Evolutionary conservation across 495 filamentous ascomycete species (phyloP).

Genomic region (Podospora pseudoanserina): DNA sequence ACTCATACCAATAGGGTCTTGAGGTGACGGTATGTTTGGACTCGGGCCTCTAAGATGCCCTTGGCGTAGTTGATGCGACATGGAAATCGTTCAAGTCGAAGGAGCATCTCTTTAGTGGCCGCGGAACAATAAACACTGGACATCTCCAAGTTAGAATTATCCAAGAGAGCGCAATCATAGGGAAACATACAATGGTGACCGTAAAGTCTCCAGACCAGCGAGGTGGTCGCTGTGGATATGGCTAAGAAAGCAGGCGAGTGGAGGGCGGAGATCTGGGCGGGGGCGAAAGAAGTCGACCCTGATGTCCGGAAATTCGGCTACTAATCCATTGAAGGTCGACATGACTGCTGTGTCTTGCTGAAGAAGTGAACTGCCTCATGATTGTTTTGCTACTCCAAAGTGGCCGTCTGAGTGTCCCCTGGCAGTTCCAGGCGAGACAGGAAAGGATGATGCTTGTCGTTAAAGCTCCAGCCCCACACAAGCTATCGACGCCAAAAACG

Average conservation of each 20-base stretch:
- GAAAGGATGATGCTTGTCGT: background rate
- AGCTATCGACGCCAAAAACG: background rate
- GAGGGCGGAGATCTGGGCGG: slow-evolving; percentile 50
- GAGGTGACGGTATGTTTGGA: slow-evolving; percentile 70
- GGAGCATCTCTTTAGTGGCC: slow-evolving; percentile 73
- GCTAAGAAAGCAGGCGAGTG: slow-evolving; percentile 83
- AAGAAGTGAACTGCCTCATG: background rate
- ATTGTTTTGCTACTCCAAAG: background rate
- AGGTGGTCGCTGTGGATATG: slow-evolving; percentile 95
- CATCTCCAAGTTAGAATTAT: slow-evolving; percentile 13
- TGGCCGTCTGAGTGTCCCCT: too few species aligned
- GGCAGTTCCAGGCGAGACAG: background rate
- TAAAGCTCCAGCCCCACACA: background rate
- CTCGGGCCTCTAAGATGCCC: slow-evolving; percentile 69
- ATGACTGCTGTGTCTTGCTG: slow-evolving; percentile 15
- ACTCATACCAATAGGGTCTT: slow-evolving; percentile 51
- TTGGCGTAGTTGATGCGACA: slow-evolving; percentile 75
- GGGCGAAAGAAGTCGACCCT: slow-evolving; percentile 82
- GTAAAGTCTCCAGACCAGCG: slow-evolving; percentile 71
- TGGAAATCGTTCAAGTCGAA: slow-evolving; percentile 70
- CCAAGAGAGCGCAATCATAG: background rate
- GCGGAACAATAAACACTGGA: slow-evolving; percentile 78
- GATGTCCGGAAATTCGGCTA: slow-evolving; percentile 66
- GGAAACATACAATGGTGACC: slow-evolving; percentile 59
- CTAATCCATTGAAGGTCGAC: slow-evolving; percentile 40